Evolutionary conservation across 2,329 filamentous ascomycete genomes (phyloP).

Genomic region (Penicillium glabrum): DNA sequence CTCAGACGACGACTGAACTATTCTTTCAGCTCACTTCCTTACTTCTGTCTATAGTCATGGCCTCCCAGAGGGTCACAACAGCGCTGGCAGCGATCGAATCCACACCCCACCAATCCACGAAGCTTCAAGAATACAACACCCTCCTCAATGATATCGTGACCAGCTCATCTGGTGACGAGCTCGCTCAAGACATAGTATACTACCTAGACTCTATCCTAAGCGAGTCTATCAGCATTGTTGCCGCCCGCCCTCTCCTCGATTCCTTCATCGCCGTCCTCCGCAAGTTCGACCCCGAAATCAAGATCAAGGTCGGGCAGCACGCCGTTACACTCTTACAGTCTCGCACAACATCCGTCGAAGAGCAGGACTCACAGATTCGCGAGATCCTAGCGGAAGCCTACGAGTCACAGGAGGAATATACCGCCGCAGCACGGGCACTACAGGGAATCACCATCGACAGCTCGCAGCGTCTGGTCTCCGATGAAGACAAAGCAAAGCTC

Average conservation of each 20-base stretch:
- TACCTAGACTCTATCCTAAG: conserved; percentile 69
- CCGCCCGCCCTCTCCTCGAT: conserved; percentile 68
- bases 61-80: conserved; percentile 50
- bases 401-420: conserved; percentile 78
- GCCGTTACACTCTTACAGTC: conserved; percentile 67
- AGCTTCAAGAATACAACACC: conserved; percentile 56
- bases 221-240: conserved; percentile 72
- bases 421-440: conserved; percentile 72
- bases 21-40: not conserved
- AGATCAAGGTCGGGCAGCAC: conserved; percentile 73
- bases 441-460: conserved; percentile 85
- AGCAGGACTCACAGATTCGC: conserved; percentile 77
- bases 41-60: conserved; percentile 37
- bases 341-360: conserved; percentile 73
- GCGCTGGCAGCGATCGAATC: conserved; percentile 53
- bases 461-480: conserved; percentile 78
- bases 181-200: conserved; percentile 64
- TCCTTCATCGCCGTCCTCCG: conserved; percentile 65
- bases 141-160: conserved; percentile 58
- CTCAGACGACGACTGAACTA: not conserved
- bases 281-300: conserved; percentile 56
- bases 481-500: conserved; percentile 76
- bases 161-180: conserved; percentile 44
- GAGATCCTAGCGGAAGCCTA: conserved; percentile 80
- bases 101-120: conserved; percentile 48